Evolutionary conservation across 768 basidiomycete species (phyloP).

Genomic region (Hemileccinum impolitum): DNA sequence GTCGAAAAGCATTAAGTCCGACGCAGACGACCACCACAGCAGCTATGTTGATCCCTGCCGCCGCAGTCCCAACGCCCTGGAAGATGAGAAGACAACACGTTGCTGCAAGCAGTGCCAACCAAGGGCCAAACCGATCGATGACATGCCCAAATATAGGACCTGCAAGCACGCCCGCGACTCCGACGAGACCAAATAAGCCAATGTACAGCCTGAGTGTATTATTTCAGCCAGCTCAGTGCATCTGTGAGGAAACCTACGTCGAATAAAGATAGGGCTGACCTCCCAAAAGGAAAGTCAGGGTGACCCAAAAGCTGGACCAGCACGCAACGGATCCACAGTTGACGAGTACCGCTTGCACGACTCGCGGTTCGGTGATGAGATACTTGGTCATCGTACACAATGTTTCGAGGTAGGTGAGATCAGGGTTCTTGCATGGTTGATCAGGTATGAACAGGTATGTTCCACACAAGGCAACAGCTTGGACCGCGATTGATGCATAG

Average conservation of each 20-base stretch:
- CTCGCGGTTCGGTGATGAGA: constrained; percentile 38
- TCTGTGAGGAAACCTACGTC: constrained; percentile 18
- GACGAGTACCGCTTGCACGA: constrained; percentile 32
- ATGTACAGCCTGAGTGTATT: constrained; percentile 26
- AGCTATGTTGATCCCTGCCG: constrained; percentile 35
- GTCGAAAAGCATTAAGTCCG: constrained; percentile 36
- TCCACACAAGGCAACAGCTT: constrained; percentile 26
- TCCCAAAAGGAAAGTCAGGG: constrained; percentile 42
- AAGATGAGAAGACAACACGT: constrained; percentile 26
- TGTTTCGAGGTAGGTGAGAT: constrained; percentile 33
- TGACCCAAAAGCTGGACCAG: constrained; percentile 35
- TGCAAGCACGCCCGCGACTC: constrained; percentile 33
- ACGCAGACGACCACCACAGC: constrained; percentile 38
- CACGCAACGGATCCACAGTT: constrained; percentile 26
- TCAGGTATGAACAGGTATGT: constrained; percentile 38
- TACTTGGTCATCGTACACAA: constrained; percentile 39
- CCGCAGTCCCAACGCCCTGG: constrained; percentile 34
- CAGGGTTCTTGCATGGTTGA: constrained; percentile 36
- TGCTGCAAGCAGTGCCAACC: constrained; percentile 38
- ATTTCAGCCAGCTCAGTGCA: not conserved
- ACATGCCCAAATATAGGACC: constrained; percentile 22
- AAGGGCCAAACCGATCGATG: constrained; percentile 34
- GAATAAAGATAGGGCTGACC: constrained; percentile 36
- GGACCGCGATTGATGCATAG: constrained; percentile 38
- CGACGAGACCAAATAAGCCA: constrained; percentile 48